Evolutionary conservation across 2,329 filamentous ascomycete genomes (phyloP), one percentile per base, ranked within the genome.

Genomic region (Aspergillus sp.): DNA sequence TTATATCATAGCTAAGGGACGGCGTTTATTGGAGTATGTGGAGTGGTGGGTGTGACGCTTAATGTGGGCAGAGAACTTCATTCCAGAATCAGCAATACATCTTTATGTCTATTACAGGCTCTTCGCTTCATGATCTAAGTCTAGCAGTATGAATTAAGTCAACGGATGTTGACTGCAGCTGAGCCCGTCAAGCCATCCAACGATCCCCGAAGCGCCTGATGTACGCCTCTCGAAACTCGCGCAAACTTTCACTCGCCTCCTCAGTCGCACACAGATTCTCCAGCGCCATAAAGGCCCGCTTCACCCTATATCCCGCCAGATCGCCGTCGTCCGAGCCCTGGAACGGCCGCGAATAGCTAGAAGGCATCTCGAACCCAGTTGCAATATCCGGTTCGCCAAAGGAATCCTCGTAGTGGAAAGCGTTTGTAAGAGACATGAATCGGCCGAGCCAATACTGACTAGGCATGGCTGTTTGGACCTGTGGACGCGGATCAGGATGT

Each of bases 231-330:
- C 69, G 64, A 56, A 77, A 77, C 11, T 65, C 67, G 7, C 66
- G 55, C 54, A 79, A 66, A 61, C 77, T 79, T 17, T 56, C 61
- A 25, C 60, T 69, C 45, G 77, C 77, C 61, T 78, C 75, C 6
- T 71, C 66, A 0, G 76, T 76, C 34, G 65, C 46, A 63, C 77
- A 79, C 1, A 71, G 63, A 30, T 68, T 68, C 38, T 76, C 67
- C 19, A 80, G 60, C 7, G 74, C 68, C 62, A 70, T 69, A 57
- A 79, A 77, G 5, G 76, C 74, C 6, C 72, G 68, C 19, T 71
- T 73, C 30, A 68, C 67, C 30, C 74, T 71, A 48, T 60, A 73
- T 23, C 23, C 64, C 60, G 65, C 62, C 59, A 41, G 50, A 23
- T 63, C 63, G 22, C 61, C 63, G 38, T 48, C 60, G 49, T 64